Base-by-base conservation (phyloP, 768 basidiomycete genomes). In the Boletus coccyginus region DNA sequence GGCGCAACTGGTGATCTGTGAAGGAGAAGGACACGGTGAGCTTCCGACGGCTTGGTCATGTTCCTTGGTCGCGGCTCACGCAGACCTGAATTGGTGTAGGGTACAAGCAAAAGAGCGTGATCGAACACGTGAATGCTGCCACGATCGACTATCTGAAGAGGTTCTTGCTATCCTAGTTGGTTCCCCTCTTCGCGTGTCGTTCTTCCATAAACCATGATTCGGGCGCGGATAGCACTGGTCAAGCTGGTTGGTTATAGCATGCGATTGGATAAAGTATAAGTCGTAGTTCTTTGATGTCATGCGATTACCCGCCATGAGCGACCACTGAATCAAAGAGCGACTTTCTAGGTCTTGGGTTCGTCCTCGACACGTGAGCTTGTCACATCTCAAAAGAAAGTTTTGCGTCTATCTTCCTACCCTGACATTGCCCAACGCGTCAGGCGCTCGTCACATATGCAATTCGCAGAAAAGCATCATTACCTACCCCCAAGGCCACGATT, bases 21-120 rank as follows among this genome's bases (percentile, higher is more conserved):
- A 73, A 53, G 69, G 71, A 49, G 76, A 78, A 53, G 76, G 77
- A 17, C 76, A 77, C 46, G 77, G 77, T 77, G 38, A 50, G 76
- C 14, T 3, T 40, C 39, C 21, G 16, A 6, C 29, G n/a, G 45
- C 17, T 48, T 31, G 27, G 9, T 32, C 36, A 14, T 29, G 5
- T 38, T 47, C 33, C 7, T 38, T 17, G 13, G 35, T 31, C 11
- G 32, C 33, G 46, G 39, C 59, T 65, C 16, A 62, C 17, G 46
- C n/a, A 12, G 16, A 43, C 13, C 21, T n/a, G 19, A 11, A 39
- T 53, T 7, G 48, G 9, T 55, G 11, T 51, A 74, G 76, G 76
- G 8, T 78, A 78, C 65, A 73, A 60, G 59, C 76, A 77, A 59
- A 77, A 74, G 69, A 75, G 71, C 35, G 74, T 77, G 24, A 74